Base-by-base conservation (phyloP, 2,329 filamentous ascomycete species). In the Emergomyces pasteurianus region DNA sequence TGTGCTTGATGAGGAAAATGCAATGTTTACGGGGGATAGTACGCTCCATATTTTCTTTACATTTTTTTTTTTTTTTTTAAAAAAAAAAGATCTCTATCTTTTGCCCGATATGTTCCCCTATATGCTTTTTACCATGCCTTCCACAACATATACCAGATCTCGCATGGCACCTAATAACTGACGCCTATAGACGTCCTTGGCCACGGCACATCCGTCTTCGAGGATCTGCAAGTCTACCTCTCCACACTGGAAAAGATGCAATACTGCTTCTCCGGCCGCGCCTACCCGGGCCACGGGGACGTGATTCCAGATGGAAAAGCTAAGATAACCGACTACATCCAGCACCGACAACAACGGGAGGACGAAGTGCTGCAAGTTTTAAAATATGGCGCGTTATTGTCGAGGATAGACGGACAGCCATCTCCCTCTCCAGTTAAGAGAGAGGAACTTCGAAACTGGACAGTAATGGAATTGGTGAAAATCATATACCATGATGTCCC, bases 241-340 rank as follows among this genome's bases (percentile, higher is more conserved):
- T 70, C 73, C 21, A 90, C 85, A 62, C 78, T 96, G 10, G 79
- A 84, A 46, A 80, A 80, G 64, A 94, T 95, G 90, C 77, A 79
- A 53, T 72, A 74, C 26, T 76, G 89, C 66, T 74, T 72, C 14
- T 65, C 73, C 0, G 87, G 88, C 1, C 79, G 83, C 55, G 90
- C 86, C 1, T 97, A 96, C 71, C 92, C 94, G 0, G 92, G 89
- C 5, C 94, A 99, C 69, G 94, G 94, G 0, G 81, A 86, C 0
- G 83, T 94, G 3, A 80, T 97, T 26, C 81, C 86, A 40, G 82
- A 92, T 63, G 89, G 89, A 0, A 83, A 80, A 23, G 78, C 76
- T 28, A 92, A 85, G 70, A 87, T 97, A 58, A 67, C 76, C 21
- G 90, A 96, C 72, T 97, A 99, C 71, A 89, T 97, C 66, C 73